Conservation (phyloP, 2,329 filamentous ascomycete species). For the Trichoderma afroharzianum region DNA sequence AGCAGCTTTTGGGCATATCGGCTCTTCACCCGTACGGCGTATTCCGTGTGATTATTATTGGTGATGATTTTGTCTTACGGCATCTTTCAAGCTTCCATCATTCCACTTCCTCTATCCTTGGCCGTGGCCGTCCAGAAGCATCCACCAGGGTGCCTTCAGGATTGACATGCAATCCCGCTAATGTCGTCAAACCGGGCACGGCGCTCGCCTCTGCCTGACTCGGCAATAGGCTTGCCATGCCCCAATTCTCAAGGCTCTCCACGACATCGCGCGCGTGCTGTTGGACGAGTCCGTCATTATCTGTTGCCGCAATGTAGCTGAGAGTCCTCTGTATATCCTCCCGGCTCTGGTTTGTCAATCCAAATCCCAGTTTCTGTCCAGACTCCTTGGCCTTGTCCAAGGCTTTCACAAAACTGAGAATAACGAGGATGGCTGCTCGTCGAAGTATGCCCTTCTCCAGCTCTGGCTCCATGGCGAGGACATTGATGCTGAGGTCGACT, state of each 20-base stretch:
- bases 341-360: conserved; percentile 52
- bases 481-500: conserved; percentile 60
- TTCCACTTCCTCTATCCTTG: conserved; percentile 60
- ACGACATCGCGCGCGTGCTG: conserved; percentile 64
- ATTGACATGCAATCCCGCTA: conserved; percentile 40
- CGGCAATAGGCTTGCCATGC: conserved; percentile 49
- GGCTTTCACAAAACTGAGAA: conserved; percentile 59
- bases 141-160: conserved; percentile 26
- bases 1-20: neutral
- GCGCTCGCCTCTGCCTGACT: conserved; percentile 24
- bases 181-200: conserved; percentile 27
- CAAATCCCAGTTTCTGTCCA: conserved; percentile 48
- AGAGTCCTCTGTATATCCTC: conserved; percentile 61
- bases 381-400: conserved; percentile 51
- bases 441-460: conserved; percentile 61
- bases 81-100: conserved; percentile 26
- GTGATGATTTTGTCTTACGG: neutral
- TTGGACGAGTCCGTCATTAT: conserved; percentile 65
- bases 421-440: conserved; percentile 60
- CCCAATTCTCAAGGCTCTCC: conserved; percentile 63
- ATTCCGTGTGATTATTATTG: neutral
- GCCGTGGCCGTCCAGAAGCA: conserved; percentile 30
- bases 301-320: conserved; percentile 60
- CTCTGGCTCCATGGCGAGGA: conserved; percentile 60
- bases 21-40: neutral